phyloP scores from a whole-genome alignment of 1,284 basidiomycete genomes.

The Microbotryum silenes-acaulis region DNA sequence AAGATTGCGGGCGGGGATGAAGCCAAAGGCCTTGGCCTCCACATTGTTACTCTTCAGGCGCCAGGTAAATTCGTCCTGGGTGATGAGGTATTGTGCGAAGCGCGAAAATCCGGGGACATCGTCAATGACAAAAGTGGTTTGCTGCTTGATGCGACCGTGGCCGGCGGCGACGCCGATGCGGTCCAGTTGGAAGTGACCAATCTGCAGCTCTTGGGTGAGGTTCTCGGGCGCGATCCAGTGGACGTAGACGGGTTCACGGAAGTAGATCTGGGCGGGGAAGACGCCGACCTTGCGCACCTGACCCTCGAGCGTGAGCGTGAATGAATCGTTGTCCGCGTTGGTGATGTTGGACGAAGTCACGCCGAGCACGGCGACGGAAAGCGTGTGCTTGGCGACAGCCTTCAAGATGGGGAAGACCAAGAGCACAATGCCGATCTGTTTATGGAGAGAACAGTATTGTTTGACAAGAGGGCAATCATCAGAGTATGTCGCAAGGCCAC shows the following conservation, averaged over 20 bases:
- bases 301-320: conserved; percentile 39
- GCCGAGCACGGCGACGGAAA: conserved; percentile 38
- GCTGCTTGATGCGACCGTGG: conserved; percentile 41
- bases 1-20: conserved; percentile 54
- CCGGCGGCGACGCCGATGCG: conserved; percentile 36
- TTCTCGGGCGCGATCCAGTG: conserved; percentile 39
- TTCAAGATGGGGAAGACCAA: conserved; percentile 39
- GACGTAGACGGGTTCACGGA: conserved; percentile 38
- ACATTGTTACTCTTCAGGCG: conserved; percentile 53
- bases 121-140: conserved; percentile 39
- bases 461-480: not conserved
- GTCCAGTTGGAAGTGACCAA: conserved; percentile 33
- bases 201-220: conserved; percentile 35
- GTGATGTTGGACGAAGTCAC: conserved; percentile 41
- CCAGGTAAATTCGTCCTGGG: conserved; percentile 63
- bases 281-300: conserved; percentile 40
- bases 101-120: conserved; percentile 37
- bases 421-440: conserved; percentile 33
- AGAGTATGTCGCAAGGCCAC: too few species aligned
- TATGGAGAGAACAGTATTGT: not conserved
- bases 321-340: conserved; percentile 35
- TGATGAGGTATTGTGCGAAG: conserved; percentile 51
- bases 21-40: conserved; percentile 59
- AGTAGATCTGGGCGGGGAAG: conserved; percentile 41
- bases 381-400: conserved; percentile 40